Base-by-base conservation (phyloP, 768 basidiomycete species). In the Dentipellis fragilis region DNA sequence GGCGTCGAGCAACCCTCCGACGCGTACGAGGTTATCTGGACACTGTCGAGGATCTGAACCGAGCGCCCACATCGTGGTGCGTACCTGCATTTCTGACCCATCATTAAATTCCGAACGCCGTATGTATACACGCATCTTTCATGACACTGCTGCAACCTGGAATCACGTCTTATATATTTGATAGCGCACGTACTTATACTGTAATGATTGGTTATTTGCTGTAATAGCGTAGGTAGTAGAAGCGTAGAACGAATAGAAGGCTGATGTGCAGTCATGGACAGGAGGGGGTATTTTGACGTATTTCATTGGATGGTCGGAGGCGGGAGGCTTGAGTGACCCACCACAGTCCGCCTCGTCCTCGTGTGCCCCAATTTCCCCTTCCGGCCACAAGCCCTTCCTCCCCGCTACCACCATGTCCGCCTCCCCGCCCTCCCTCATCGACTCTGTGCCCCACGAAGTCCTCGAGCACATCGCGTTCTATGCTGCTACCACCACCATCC, bases 381-480 rank as follows among this genome's bases (percentile, higher is more conserved):
- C 16, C 51, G n/a, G 21, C 11, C 22, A 36, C 9, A 23, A 29
- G 49, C 51, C 52, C 42, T 45, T 12, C 39, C 21, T 29, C 39
- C 45, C 54, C 16, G 59, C 49, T 54, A 53, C 54, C 56, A 62
- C 59, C 42, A 51, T 51, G 51, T 53, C 58, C 54, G 52, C 61
- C 16, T n/a, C 17, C 19, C 47, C 29, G 29, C 45, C 45, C 38
- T 63, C 19, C 68, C 66, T 10, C 67, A 57, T 89, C 54, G 70
- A 73, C 54, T 69, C 70, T 6, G 69, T 93, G 46, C 90, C 90
- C 12, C 79, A 79, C 57, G 91, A 93, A 68, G 76, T 93, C 39
- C 75, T 93, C 47, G 85, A 92, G 65, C 81, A 83, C 51, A 83
- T 94, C 62, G 87, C 87, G 1, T 83, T 78, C 65, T 82, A 81